Conservation (phyloP, 352 stramenopile genomes). For the Elongisporangium undulatum region DNA sequence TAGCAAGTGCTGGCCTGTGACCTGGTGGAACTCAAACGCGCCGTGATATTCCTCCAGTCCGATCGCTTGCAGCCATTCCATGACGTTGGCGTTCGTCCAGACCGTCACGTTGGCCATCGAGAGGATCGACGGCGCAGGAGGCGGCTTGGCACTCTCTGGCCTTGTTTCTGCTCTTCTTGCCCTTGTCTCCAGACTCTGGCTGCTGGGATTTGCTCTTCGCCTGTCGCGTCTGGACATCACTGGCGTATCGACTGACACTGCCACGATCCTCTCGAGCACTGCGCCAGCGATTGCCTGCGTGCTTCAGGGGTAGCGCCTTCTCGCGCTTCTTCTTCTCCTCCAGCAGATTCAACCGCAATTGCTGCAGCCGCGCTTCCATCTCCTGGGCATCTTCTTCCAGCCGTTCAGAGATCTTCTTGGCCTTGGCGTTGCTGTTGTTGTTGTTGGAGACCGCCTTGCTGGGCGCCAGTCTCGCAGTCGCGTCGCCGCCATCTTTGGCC, state of each 20-base stretch:
- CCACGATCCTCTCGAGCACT: slow-evolving; percentile 71
- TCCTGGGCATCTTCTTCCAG: slow-evolving; percentile 65
- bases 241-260: slow-evolving; percentile 65
- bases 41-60: slow-evolving; percentile 58
- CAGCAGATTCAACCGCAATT: slow-evolving; percentile 51
- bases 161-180: slow-evolving; percentile 19
- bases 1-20: slow-evolving; percentile 50
- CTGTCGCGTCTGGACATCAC: slow-evolving; percentile 47
- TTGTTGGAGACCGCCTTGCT: not conserved
- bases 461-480: slow-evolving; percentile 11
- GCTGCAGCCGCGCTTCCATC: slow-evolving; percentile 63
- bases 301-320: slow-evolving; percentile 44
- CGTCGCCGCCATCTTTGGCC: slow-evolving; percentile 23
- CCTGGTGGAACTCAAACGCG: slow-evolving; percentile 76
- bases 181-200: slow-evolving; percentile 13
- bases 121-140: slow-evolving; percentile 13
- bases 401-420: slow-evolving; percentile 36
- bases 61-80: slow-evolving; percentile 58
- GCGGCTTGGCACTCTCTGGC: slow-evolving; percentile 7
- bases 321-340: slow-evolving; percentile 67
- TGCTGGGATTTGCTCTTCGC: slow-evolving; percentile 16
- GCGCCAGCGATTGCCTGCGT: slow-evolving; percentile 65
- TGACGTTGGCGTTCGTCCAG: slow-evolving; percentile 54
- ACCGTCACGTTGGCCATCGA: slow-evolving; percentile 33
- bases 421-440: not conserved